A percentile compares a stretch with the other conserved stretches of the same genome.
phyloP scores from a whole-genome alignment of 2,329 filamentous ascomycete species.

The Verticillium isaacii region DNA sequence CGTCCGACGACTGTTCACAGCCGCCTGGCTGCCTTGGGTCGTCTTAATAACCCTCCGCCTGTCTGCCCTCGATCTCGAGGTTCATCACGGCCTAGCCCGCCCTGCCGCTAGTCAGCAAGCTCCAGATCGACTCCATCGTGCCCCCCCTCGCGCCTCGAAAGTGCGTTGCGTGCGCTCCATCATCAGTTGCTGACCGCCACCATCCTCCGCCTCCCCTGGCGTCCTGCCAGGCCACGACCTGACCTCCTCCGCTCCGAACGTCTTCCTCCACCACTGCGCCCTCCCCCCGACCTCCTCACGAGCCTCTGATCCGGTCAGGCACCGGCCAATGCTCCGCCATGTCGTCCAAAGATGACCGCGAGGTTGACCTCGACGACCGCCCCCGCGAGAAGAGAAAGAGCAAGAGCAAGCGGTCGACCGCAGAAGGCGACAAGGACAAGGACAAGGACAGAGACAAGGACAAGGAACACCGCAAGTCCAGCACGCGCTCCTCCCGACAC shows the following conservation, averaged over 20 bases:
- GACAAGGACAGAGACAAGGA: conserved; percentile 11
- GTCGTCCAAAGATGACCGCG: conserved; percentile 34
- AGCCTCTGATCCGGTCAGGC: conserved; percentile 3
- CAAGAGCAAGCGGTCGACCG: conserved; percentile 1
- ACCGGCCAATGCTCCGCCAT: conserved; percentile 21
- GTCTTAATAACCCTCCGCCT: not conserved
- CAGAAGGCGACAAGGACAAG: conserved; percentile 9
- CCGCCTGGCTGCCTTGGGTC: not conserved
- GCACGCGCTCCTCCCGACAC: conserved; percentile 12
- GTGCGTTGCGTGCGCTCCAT: not conserved
- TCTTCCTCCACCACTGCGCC: not conserved
- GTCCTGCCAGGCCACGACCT: not conserved
- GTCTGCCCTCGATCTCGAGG: not conserved
- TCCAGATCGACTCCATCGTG: not conserved
- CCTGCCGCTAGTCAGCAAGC: not conserved
- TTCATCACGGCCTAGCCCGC: not conserved
- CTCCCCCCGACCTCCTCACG: not conserved
- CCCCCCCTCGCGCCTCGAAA: not conserved
- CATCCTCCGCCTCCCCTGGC: not conserved
- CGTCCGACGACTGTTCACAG: not conserved
- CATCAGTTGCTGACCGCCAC: not conserved
- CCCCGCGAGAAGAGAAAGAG: conserved; percentile 29
- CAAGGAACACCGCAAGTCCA: conserved; percentile 17
- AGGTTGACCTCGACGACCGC: conserved; percentile 31
- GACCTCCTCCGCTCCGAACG: not conserved